phyloP scores from a whole-genome alignment of 352 stramenopile genomes.

The Phytophthora brassicae region DNA sequence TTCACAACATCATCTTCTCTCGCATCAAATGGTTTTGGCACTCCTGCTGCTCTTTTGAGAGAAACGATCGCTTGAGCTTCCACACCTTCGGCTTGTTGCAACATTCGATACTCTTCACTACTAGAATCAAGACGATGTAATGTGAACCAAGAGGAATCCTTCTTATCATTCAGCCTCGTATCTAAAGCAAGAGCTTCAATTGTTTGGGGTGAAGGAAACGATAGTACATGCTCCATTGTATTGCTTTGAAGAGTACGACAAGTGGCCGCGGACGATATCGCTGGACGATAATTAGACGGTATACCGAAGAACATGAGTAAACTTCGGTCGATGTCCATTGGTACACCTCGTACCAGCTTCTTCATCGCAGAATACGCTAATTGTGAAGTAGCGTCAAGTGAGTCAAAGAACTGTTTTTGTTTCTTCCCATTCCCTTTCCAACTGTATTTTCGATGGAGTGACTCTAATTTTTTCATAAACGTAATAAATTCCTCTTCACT shows the following conservation, averaged over 20 bases:
- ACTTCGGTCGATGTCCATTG: conserved; percentile 68
- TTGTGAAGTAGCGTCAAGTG: conserved; percentile 45
- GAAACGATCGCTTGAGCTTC: conserved; percentile 76
- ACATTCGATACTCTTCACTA: conserved; percentile 40
- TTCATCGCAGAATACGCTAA: conserved; percentile 73
- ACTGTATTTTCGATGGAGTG: conserved; percentile 42
- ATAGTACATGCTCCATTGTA: conserved; percentile 67
- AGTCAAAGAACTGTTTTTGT: conserved; percentile 39
- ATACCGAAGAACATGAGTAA: conserved; percentile 78
- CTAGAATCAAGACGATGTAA: conserved; percentile 28
- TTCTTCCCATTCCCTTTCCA: conserved; percentile 31
- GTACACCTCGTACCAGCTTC: conserved; percentile 66
- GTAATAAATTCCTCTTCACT: conserved; percentile 71
- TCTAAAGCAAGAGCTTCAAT: conserved; percentile 51
- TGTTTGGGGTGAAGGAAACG: conserved; percentile 70
- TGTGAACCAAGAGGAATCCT: conserved; percentile 31
- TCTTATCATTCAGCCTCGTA: conserved; percentile 33
- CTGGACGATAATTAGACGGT: conserved; percentile 74
- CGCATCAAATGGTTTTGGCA: conserved; percentile 78
- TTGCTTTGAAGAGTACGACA: conserved; percentile 54
- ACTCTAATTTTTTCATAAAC: conserved; percentile 75
- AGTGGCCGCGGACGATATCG: conserved; percentile 56
- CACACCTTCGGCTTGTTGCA: conserved; percentile 54
- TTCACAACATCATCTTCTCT: conserved; percentile 77
- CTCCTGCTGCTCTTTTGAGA: conserved; percentile 64